Base-by-base conservation (phyloP, 1,284 basidiomycete species). In the Anthracocystis panici-leucophaei region DNA sequence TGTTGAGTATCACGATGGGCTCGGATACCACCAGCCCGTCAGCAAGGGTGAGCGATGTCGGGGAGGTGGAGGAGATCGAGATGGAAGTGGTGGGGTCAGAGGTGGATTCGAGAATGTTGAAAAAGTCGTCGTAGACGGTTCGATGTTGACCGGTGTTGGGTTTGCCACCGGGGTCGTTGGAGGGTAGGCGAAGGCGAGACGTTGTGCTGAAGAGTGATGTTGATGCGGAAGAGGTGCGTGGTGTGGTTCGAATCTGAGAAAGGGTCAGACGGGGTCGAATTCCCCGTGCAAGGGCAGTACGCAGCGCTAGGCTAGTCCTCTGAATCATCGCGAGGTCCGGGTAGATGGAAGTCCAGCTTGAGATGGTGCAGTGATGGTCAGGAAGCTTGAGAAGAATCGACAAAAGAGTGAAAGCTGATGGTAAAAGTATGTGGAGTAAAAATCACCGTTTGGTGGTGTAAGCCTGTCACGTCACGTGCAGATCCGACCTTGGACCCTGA, bases 1-100 rank as follows among this genome's bases (percentile, higher is more conserved):
- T 93, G 75, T 94, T 92, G 5, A 96, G 85, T 72, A 99, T 92
- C 16, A 98, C 89, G 69, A 91, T 91, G 0, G 94, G 89, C 0
- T 91, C 91, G 0, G 91, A 90, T 0, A 97, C 85, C 14, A 93
- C 86, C 25, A 96, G 88, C 1, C 94, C 94, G 31, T 75, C 77
- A 0, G 80, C 87, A 2, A 82, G 66, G 5, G 81, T 82, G 11
- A 81, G 59, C 1, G 56, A 62, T 1, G 60, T 55, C 7, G 65
- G 63, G 1, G 76, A 73, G 35, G 79, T 78, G 6, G 73, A 74
- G 3, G 65, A 45, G 40, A 80, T 52, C 1, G 65, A 64, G 25
- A 80, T 25, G 5, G 60, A 41, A 12, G 57, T 56, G 0, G 42
- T n/a, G 7, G 57, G 51, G 5, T 16, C 16, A 1, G 60, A 44